Evolutionary conservation across 352 stramenopile genomes (phyloP), one percentile per base, ranked within the genome.

Genomic region (Globisporangium takayamanum): DNA sequence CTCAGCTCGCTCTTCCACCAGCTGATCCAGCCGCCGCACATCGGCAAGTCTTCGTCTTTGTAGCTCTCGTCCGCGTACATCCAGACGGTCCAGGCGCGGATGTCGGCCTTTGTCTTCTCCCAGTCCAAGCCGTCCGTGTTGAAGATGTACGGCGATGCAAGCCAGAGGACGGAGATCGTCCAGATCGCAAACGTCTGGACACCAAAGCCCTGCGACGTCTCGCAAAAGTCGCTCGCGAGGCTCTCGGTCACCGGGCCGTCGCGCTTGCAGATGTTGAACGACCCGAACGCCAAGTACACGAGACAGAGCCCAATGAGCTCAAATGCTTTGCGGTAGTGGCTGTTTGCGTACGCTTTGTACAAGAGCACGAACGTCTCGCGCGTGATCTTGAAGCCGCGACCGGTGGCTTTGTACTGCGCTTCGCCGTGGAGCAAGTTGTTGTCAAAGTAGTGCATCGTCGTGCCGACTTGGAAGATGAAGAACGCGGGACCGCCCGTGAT

Each of bases 51-150:
- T 41, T 74, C 50, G 48, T 94, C 82, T 44, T 76, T 52, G 60
- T 84, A 91, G 28, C 74, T 53, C 54, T 89, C 80, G 0, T 69
- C 33, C 16, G 82, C 84, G 52, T 89, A 94, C 83, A 93, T 93
- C 83, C 83, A 93, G 66, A 80, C 84, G 12, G 69, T 69, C 83
- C 83, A 93, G 2, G 78, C 76, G 22, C 57, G 59, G 25, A 90
- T 79, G 62, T 93, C 83, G 5, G 75, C 78, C 66, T 93, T 93
- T 0, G 83, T 89, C 67, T 93, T 93, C 53, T 90, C 78, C 73
- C 80, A 93, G 45, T 93, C 83, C 2, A 93, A 63, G 22, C 83
- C 83, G 42, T 93, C 83, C n/a, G 80, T 89, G 68, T 93, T 93
- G 69, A 93, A 93, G 45, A 93, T 76, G 64, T 89, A 93, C 16